These are phyloP conservation scores for Betula pendula DNA, from an alignment of 306 rosid genomes.

Conservation along the genomic window DNA sequence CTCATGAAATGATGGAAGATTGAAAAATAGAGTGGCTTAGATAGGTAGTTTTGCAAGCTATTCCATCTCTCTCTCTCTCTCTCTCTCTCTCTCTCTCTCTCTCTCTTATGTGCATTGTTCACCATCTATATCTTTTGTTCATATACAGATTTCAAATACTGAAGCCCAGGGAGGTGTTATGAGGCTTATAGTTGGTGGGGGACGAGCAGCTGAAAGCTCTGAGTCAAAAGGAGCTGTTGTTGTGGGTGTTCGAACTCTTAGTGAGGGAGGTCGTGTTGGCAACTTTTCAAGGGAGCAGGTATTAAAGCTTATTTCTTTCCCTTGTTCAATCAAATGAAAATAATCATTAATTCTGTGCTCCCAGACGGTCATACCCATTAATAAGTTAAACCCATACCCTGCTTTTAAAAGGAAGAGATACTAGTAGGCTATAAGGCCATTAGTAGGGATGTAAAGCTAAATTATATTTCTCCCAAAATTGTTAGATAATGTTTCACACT, in stretches of 20 bases:
- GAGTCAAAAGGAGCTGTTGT: slow-evolving; percentile 90
- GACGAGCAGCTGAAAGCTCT: slow-evolving; percentile 88
- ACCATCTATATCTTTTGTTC: slow-evolving; percentile 14
- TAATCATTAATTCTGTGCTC: background rate
- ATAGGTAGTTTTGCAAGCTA: background rate
- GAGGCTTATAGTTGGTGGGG: slow-evolving; percentile 98
- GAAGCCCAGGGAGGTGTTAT: slow-evolving; percentile 95
- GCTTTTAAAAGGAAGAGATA: background rate
- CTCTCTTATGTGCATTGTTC: background rate
- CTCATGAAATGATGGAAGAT: background rate
- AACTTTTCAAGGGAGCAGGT: slow-evolving; percentile 98
- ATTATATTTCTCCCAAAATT: background rate
- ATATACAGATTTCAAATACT: slow-evolving; percentile 74
- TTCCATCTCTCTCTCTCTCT: background rate
- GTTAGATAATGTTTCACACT: background rate
- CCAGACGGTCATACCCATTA: background rate
- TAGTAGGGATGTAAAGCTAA: background rate
- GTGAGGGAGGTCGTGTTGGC: slow-evolving; percentile 99
- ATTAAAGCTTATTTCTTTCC: slow-evolving; percentile 7
- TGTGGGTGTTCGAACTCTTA: slow-evolving; percentile 97
- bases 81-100: background rate
- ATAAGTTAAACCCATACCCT: background rate
- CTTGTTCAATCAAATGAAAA: background rate
- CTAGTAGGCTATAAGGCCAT: background rate
- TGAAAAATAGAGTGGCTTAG: background rate